Conservation (phyloP, 495 filamentous ascomycete species). For the Hypoxylon lienhwacheense region DNA sequence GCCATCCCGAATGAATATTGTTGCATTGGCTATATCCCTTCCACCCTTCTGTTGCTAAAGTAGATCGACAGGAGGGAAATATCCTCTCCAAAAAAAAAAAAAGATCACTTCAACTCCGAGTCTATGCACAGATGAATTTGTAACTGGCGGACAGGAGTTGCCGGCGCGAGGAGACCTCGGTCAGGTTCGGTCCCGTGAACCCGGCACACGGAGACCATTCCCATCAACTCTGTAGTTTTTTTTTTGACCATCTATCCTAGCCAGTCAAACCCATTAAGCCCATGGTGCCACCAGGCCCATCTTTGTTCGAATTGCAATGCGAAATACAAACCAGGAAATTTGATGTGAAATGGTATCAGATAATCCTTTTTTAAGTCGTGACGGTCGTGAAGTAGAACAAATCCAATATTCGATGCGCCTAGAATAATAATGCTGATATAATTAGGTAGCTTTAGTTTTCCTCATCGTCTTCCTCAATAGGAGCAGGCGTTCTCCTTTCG, state of each 20-base stretch:
- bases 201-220: conserved; percentile 9
- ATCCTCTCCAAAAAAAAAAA: conserved; percentile 8
- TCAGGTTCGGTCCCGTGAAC: conserved; percentile 9
- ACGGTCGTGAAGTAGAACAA: conserved; percentile 25
- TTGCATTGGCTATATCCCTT: conserved; percentile 7
- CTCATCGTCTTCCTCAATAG: conserved; percentile 83
- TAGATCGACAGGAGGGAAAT: neutral
- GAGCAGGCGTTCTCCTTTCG: conserved; percentile 79
- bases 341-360: conserved; percentile 20
- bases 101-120: conserved; percentile 19
- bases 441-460: conserved; percentile 36
- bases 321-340: conserved; percentile 6
- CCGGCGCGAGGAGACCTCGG: conserved; percentile 7
- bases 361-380: conserved; percentile 13
- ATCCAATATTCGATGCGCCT: conserved; percentile 7
- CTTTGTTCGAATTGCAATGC: conserved; percentile 7
- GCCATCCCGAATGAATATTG: neutral
- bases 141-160: conserved; percentile 9
- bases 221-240: no score
- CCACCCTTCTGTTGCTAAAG: neutral
- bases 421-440: neutral
- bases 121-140: conserved; percentile 19
- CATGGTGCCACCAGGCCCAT: neutral
- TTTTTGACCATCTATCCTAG: neutral
- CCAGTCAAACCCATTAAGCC: neutral